Percentiles rank a stretch among this genome's conserved stretches.
phyloP scores from a whole-genome alignment of 2,329 filamentous ascomycete genomes.

The Xylariaceae sp. region DNA sequence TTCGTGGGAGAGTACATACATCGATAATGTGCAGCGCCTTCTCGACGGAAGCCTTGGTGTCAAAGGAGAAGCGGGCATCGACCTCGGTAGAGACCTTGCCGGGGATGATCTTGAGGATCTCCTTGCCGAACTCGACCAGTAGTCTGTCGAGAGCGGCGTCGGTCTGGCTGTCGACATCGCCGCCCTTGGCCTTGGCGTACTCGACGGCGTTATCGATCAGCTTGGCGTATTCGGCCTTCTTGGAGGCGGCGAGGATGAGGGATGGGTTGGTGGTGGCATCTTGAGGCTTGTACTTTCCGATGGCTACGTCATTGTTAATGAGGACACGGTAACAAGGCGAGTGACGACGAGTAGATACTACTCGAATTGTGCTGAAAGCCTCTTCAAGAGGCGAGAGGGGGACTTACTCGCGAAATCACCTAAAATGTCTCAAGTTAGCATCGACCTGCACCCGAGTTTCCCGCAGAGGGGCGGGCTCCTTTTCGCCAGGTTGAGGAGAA shows the following conservation, averaged over 20 bases:
- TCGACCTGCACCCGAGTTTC: not conserved
- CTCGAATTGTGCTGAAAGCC: not conserved
- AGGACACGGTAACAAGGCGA: not conserved
- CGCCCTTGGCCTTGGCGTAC: constrained; percentile 74
- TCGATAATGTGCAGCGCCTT: constrained; percentile 98
- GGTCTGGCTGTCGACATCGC: constrained; percentile 71
- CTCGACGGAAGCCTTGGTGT: constrained; percentile 82
- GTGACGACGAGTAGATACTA: not conserved
- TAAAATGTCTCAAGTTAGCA: constrained; percentile 35
- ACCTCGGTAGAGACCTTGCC: constrained; percentile 99
- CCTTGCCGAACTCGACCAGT: constrained; percentile 94
- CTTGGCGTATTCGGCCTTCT: constrained; percentile 94
- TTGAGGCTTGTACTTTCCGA: constrained; percentile 99
- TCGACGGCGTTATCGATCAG: constrained; percentile 80
- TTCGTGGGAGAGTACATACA: no score
- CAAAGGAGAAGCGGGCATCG: constrained; percentile 92
- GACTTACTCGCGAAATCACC: constrained; percentile 74
- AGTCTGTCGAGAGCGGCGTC: constrained; percentile 88
- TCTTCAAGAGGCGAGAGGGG: constrained; percentile 8
- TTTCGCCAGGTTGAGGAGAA: constrained; percentile 17
- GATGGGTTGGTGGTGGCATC: constrained; percentile 99
- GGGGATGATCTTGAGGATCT: constrained; percentile 94
- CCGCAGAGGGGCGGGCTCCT: not conserved
- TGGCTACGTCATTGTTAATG: constrained; percentile 54
- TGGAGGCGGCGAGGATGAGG: constrained; percentile 94